Evolutionary conservation across 1,284 basidiomycete species (phyloP), one percentile per base, ranked within the genome.

Genomic region (Ganoderma resinaceum): DNA sequence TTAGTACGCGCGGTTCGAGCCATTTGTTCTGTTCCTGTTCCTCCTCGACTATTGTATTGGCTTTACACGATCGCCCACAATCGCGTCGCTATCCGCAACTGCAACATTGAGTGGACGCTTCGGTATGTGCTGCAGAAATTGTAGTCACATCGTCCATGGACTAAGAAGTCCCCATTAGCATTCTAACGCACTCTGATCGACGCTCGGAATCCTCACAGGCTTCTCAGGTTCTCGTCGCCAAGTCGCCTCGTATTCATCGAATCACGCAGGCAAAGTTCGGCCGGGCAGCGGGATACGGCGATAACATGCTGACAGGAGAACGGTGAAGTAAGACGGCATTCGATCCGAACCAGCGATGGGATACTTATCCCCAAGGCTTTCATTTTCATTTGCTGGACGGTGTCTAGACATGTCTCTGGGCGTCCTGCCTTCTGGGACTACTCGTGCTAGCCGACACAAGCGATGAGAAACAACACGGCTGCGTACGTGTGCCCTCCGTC

Each of bases 361-460:
- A n/a, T n/a, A n/a, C n/a, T n/a, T 11, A 23, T 26, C 46, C 46
- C 23, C 11, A 14, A 58, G 20, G 20, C 55, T 20, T 37, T 58
- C 31, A 31, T 14, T 16, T 31, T 20, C 8, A 58, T 58, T 58
- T 33, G 33, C 55, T 57, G 14, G 33, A 11, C 6, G 5, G 9
- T 29, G 53, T 20, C 31, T 33, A 6, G 26, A 58, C 33, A 23
- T 37, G 20, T 37, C 11, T n/a, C 55, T 23, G 53, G 53, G 53
- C 53, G 53, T 55, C 53, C 29, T 55, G 29, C 8, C 26, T 37
- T n/a, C 55, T 37, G 55, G 55, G 55, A 35, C 55, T 58, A 37
- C 18, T 37, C 33, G 33, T 58, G 33, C 55, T 58, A 58, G 55
- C 55, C 55, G 55, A 58, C 55, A 20, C 55, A 58, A 58, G 55